phyloP scores from a whole-genome alignment of 345 rosid species.

The Hibiscus syriacus region DNA sequence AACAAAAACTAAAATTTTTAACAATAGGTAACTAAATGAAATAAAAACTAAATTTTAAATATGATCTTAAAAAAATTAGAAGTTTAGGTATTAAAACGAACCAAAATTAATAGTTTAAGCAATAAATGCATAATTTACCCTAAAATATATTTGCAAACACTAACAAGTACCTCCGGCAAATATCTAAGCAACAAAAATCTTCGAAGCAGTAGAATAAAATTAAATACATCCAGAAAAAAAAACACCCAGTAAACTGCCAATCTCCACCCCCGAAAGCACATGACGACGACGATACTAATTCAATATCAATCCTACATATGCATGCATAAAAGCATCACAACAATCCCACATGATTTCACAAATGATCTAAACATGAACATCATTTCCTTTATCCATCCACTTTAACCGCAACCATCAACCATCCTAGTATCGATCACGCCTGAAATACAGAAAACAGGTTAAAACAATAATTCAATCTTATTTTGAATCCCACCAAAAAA shows the following conservation, averaged over 20 bases:
- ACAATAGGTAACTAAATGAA: too few relatives aligned
- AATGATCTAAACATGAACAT: not conserved
- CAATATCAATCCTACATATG: not conserved
- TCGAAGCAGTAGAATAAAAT: not conserved
- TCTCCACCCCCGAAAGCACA: not conserved
- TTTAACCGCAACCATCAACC: not conserved
- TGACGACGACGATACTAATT: not conserved
- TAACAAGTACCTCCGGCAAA: not conserved
- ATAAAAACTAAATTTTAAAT: too few relatives aligned
- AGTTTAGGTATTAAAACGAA: too few relatives aligned
- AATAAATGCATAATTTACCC: too few relatives aligned
- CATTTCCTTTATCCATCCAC: not conserved
- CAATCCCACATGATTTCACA: constrained; percentile 1
- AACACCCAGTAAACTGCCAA: not conserved
- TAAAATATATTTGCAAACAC: not conserved
- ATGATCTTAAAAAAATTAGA: too few relatives aligned
- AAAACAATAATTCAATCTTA: not conserved
- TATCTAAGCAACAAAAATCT: not conserved
- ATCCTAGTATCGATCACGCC: constrained; percentile 11
- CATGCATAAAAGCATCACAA: not conserved
- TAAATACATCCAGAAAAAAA: not conserved
- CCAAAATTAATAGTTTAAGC: too few relatives aligned
- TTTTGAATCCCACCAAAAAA: too few relatives aligned
- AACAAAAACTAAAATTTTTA: too few relatives aligned
- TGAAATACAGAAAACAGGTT: not conserved